These are phyloP conservation scores for Suhomyces coccinellae DNA, from an alignment of 1,139 yeast genomes.

Conservation along the genomic window DNA sequence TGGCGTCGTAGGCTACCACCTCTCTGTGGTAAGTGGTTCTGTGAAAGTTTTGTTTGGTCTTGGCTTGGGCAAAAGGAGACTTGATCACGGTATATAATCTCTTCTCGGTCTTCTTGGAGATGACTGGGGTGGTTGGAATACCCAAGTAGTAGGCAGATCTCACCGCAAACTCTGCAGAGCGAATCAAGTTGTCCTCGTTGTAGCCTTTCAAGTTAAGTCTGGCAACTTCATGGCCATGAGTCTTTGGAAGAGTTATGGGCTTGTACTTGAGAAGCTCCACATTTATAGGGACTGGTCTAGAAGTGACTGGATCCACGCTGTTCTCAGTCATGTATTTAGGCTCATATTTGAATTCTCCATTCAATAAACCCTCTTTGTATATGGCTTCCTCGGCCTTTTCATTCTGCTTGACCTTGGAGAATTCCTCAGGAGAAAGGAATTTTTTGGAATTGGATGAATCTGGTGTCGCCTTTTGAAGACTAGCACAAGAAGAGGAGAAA, in stretches of 20 bases:
- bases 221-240: slow-evolving; percentile 72
- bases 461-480: slow-evolving; percentile 1
- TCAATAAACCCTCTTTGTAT: slow-evolving; percentile 31
- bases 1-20: slow-evolving; percentile 78
- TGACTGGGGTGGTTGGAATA: slow-evolving; percentile 59
- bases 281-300: slow-evolving; percentile 73
- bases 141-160: slow-evolving; percentile 90
- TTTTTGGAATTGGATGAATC: slow-evolving; percentile 12
- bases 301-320: slow-evolving; percentile 24
- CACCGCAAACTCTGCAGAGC: slow-evolving; percentile 81
- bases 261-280: slow-evolving; percentile 81
- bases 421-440: slow-evolving; percentile 35
- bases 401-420: slow-evolving; percentile 26
- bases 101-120: slow-evolving; percentile 69
- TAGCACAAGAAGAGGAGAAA: slow-evolving; percentile 4
- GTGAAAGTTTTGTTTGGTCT: slow-evolving; percentile 91
- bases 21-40: slow-evolving; percentile 79
- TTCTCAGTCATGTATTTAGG: slow-evolving; percentile 46
- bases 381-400: slow-evolving; percentile 32
- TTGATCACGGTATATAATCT: slow-evolving; percentile 87
- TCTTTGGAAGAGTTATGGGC: slow-evolving; percentile 68
- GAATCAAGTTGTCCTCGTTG: slow-evolving; percentile 66
- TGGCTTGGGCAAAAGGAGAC: slow-evolving; percentile 94
- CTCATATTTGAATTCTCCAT: slow-evolving; percentile 34
- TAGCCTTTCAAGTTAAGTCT: slow-evolving; percentile 73